These are phyloP conservation scores for Starmerella etchellsii DNA, from an alignment of 805 yeast genomes.

Conservation along the genomic window DNA sequence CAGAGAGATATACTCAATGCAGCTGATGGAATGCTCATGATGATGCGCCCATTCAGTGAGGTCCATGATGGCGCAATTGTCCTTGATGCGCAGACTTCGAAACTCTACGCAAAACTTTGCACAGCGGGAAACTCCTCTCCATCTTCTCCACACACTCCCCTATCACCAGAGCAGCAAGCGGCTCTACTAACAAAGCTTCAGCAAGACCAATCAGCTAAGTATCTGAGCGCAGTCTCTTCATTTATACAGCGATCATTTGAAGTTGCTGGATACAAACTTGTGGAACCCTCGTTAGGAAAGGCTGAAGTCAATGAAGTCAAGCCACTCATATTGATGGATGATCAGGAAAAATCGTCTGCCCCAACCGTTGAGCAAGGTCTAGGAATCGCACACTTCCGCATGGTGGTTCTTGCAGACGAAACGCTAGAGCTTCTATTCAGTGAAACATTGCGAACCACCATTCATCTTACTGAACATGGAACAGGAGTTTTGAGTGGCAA, in stretches of 20 bases:
- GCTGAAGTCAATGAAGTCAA: slow-evolving; percentile 23
- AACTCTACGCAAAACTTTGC: slow-evolving; percentile 26
- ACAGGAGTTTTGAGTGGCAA: slow-evolving; percentile 33
- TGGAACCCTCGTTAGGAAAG: slow-evolving; percentile 11
- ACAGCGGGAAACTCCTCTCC: not conserved
- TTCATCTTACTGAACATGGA: slow-evolving; percentile 44
- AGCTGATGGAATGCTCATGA: slow-evolving; percentile 72
- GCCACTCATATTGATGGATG: slow-evolving; percentile 25
- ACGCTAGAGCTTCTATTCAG: slow-evolving; percentile 79
- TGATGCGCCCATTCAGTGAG: slow-evolving; percentile 80
- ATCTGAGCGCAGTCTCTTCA: slow-evolving; percentile 72
- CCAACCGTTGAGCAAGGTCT: slow-evolving; percentile 2
- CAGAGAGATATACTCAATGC: slow-evolving; percentile 69
- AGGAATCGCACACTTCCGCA: slow-evolving; percentile 58
- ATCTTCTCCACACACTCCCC: not conserved
- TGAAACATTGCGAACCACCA: slow-evolving; percentile 49
- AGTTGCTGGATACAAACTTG: slow-evolving; percentile 17
- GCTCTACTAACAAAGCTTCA: slow-evolving; percentile 35
- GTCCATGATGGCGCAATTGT: slow-evolving; percentile 31
- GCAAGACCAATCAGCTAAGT: slow-evolving; percentile 36
- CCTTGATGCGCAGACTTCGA: slow-evolving; percentile 53
- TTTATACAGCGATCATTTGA: slow-evolving; percentile 82
- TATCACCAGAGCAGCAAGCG: not conserved
- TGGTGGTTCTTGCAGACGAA: slow-evolving; percentile 90
- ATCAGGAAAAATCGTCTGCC: not conserved